phyloP scores from a whole-genome alignment of 768 basidiomycete genomes.

The Strobilomyces dryophilus region DNA sequence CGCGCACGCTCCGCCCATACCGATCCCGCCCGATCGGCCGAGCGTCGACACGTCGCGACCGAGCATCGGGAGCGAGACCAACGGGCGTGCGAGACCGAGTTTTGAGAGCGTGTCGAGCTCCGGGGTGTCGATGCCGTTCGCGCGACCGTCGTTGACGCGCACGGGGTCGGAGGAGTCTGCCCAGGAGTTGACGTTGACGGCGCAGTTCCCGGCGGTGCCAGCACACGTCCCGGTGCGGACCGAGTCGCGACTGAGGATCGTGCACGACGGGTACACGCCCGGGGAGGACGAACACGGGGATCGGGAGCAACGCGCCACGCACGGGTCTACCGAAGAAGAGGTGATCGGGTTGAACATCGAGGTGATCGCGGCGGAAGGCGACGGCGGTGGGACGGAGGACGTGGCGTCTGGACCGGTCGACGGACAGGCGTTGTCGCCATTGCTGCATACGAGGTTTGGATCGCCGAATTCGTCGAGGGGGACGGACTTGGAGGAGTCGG shows the following conservation, averaged over 20 bases:
- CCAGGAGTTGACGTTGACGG: conserved; percentile 20
- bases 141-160: conserved; percentile 20
- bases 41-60: conserved; percentile 13
- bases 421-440: conserved; percentile 26
- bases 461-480: conserved; percentile 34
- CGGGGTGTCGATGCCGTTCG: conserved; percentile 8
- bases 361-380: conserved; percentile 8
- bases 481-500: conserved; percentile 27
- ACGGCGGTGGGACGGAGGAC: conserved; percentile 11
- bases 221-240: conserved; percentile 28
- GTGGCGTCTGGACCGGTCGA: neutral
- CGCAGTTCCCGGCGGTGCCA: conserved; percentile 32
- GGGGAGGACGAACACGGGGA: conserved; percentile 17
- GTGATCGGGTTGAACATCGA: conserved; percentile 11
- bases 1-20: conserved; percentile 25
- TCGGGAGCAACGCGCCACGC: conserved; percentile 13
- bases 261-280: conserved; percentile 23
- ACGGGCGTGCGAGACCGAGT: conserved; percentile 20
- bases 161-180: conserved; percentile 24
- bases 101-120: conserved; percentile 23
- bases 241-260: conserved; percentile 29
- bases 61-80: conserved; percentile 14
- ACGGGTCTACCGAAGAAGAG: conserved; percentile 17
- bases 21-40: conserved; percentile 21
- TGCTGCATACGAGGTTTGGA: conserved; percentile 40